Evolutionary conservation across 2,329 filamentous ascomycete species (phyloP).

Genomic region (Cladosporium colombiae): DNA sequence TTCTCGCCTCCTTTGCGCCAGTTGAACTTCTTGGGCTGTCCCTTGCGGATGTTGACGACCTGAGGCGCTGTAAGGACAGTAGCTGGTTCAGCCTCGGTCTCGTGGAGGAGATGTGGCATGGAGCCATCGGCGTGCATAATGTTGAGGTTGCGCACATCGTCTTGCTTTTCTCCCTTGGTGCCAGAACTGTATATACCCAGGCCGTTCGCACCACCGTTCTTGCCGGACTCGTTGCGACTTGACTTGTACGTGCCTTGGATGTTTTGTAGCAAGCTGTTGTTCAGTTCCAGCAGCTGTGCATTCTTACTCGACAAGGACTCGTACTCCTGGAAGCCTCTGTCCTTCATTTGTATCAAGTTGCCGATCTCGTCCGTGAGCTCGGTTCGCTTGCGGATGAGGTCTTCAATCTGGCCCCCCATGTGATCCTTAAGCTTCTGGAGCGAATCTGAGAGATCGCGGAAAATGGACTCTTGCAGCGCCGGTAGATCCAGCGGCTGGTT

Average conservation of each 20-base stretch:
- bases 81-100: slow-evolving; percentile 65
- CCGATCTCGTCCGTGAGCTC: slow-evolving; percentile 82
- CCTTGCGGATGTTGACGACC: slow-evolving; percentile 91
- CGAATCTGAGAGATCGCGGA: slow-evolving; percentile 63
- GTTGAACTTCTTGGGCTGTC: slow-evolving; percentile 93
- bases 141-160: slow-evolving; percentile 47
- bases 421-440: slow-evolving; percentile 76
- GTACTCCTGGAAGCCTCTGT: slow-evolving; percentile 92
- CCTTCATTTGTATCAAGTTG: slow-evolving; percentile 78
- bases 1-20: slow-evolving; percentile 97
- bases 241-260: slow-evolving; percentile 92
- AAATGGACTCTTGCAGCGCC: slow-evolving; percentile 64
- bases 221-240: slow-evolving; percentile 52
- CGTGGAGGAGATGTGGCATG: slow-evolving; percentile 46
- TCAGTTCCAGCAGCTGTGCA: slow-evolving; percentile 88
- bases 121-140: slow-evolving; percentile 38
- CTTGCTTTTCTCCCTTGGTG: slow-evolving; percentile 25
- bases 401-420: slow-evolving; percentile 73
- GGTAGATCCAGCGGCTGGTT: slow-evolving; percentile 77
- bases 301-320: slow-evolving; percentile 95
- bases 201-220: slow-evolving; percentile 53
- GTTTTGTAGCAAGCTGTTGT: slow-evolving; percentile 90
- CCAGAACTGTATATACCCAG: slow-evolving; percentile 59
- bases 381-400: slow-evolving; percentile 84
- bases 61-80: slow-evolving; percentile 74